Evolutionary conservation across 2,329 filamentous ascomycete species (phyloP), one percentile per base, ranked within the genome.

Genomic region (Sporothrix sp.): DNA sequence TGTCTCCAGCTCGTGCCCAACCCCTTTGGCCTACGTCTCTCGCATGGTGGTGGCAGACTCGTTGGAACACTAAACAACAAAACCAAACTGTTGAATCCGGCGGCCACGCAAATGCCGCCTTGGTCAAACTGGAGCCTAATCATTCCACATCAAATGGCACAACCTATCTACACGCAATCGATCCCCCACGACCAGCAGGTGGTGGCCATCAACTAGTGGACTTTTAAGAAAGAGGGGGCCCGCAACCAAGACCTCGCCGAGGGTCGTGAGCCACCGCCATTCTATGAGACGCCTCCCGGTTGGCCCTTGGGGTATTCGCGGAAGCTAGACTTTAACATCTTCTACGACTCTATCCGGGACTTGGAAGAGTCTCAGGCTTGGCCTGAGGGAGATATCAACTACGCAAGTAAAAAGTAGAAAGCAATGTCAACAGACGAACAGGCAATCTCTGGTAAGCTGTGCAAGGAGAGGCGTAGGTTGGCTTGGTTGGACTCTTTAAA

Each of bases 1-100:
- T 23, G 23, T 40, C 38, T 40, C 38, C 38, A 40, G 38, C 38
- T 40, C 38, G 38, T 40, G 38, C 38, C 38, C 23, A 40, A 40
- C 38, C 38, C 38, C 23, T 40, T 40, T 40, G 38, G 38, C 38
- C 38, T 28, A 40, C 23, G 38, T 40, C 38, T 40, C 14, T 40
- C 38, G 38, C 23, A 40, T 40, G n/a, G 23, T 40, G 38, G 38
- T 40, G 38, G 38, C 23, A 40, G 38, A 40, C 38, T 40, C 38
- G 38, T 40, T 28, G 3, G 14, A 21, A 28, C 38, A 40, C 38
- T 23, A n/a, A 40, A 40, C 38, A 40, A 23, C 23, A 40, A 40
- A 40, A 40, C 23, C 28, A 40, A 40, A 40, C 38, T 40, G 38
- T 40, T 40, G n/a, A 40, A 40, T 40, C 38, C 38, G 14, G 38